These are phyloP conservation scores for Acanthochlamys bracteata DNA, from an alignment of 106 monocot species.

Conservation along the genomic window DNA sequence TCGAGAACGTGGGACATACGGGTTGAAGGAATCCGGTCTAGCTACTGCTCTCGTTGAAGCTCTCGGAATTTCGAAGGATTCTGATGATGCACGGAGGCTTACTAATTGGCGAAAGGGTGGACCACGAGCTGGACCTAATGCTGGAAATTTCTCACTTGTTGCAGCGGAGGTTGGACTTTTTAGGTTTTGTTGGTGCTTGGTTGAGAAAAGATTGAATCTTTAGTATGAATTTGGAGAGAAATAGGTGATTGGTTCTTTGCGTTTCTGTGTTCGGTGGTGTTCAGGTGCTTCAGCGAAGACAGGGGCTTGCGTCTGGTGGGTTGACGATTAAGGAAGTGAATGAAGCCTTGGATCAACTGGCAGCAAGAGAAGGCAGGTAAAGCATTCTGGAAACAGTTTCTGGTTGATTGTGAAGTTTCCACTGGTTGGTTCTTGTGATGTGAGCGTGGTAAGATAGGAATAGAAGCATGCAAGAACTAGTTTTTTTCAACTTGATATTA, in stretches of 20 bases:
- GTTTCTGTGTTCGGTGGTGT: not conserved
- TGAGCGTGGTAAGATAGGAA: not conserved
- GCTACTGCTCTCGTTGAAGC: constrained; percentile 73
- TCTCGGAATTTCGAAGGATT: constrained; percentile 81
- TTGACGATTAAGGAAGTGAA: constrained; percentile 80
- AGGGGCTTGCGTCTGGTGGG: constrained; percentile 69
- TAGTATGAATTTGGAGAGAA: not conserved
- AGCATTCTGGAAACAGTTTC: not conserved
- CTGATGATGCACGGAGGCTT: constrained; percentile 73
- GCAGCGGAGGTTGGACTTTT: constrained; percentile 47
- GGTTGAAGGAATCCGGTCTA: constrained; percentile 77
- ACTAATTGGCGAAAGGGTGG: constrained; percentile 92
- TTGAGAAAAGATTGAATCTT: not conserved
- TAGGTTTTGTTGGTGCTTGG: not conserved
- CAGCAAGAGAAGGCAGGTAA: constrained; percentile 65
- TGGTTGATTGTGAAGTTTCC: not conserved
- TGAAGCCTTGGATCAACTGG: constrained; percentile 69
- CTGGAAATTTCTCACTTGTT: constrained; percentile 81
- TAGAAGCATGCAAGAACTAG: not conserved
- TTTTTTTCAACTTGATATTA: not conserved
- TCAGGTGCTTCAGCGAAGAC: constrained; percentile 83
- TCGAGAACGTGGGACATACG: constrained; percentile 90
- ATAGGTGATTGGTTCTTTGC: not conserved
- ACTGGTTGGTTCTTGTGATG: too few relatives aligned
- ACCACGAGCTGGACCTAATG: constrained; percentile 62